Conservation (phyloP, 306 rosid genomes). For the Dalbergia cultrata region DNA sequence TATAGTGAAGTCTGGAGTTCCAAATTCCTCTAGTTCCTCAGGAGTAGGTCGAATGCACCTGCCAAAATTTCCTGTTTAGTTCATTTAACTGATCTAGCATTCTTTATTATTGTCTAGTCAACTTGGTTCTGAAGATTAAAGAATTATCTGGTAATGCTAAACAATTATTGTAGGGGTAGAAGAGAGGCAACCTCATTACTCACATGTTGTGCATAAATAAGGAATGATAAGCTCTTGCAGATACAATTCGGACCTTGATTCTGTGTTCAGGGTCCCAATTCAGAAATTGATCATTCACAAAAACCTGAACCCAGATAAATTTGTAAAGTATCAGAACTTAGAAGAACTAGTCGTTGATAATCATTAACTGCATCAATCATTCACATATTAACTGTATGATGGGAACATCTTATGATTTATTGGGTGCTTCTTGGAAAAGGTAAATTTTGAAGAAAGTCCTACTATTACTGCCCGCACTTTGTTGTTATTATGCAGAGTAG, state of each 20-base stretch:
- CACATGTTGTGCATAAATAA: slow-evolving; percentile 90
- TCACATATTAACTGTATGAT: slow-evolving; percentile 2
- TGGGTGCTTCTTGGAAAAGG: slow-evolving; percentile 8
- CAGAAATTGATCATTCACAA: slow-evolving; percentile 85
- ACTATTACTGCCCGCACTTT: background rate
- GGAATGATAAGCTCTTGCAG: slow-evolving; percentile 92
- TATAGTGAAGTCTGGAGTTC: slow-evolving; percentile 87
- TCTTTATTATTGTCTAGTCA: background rate
- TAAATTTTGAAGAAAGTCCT: background rate
- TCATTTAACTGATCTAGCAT: background rate
- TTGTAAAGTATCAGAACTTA: slow-evolving; percentile 27
- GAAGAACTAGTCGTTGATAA: background rate
- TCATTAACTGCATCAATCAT: background rate
- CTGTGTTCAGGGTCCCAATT: slow-evolving; percentile 86
- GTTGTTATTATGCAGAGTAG: background rate
- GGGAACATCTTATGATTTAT: background rate
- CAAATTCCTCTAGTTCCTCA: slow-evolving; percentile 79
- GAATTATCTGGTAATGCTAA: slow-evolving; percentile 31
- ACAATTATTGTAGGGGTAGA: background rate
- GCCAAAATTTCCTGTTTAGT: slow-evolving; percentile 27
- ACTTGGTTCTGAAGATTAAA: slow-evolving; percentile 1
- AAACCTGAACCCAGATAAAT: slow-evolving; percentile 63
- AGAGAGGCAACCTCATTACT: slow-evolving; percentile 45
- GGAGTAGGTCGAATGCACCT: slow-evolving; percentile 87
- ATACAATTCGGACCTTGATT: slow-evolving; percentile 85